Conservation (phyloP, 2,329 filamentous ascomycete species). For the Calonectria henricotiae region DNA sequence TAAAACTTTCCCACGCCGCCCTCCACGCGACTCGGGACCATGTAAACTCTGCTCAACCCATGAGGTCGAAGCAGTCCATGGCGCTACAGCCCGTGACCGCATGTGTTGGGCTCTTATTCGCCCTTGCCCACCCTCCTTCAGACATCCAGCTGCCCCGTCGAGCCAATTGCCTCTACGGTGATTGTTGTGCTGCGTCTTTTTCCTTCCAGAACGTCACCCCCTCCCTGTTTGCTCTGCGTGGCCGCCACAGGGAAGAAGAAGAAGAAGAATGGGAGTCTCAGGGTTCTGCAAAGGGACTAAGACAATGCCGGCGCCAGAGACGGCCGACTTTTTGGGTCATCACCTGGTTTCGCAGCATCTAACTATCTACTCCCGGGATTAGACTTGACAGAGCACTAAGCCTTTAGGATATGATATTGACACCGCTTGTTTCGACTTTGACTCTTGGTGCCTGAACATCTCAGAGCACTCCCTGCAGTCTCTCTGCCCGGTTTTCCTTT, state of each 20-base stretch:
- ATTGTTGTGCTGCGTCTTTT: slow-evolving; percentile 40
- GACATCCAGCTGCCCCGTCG: slow-evolving; percentile 29
- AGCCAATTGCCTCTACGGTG: slow-evolving; percentile 42
- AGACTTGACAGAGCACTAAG: background rate
- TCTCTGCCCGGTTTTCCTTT: slow-evolving; percentile 24
- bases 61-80: slow-evolving; percentile 38
- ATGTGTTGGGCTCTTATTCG: slow-evolving; percentile 51
- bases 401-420: background rate
- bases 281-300: slow-evolving; percentile 5
- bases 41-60: slow-evolving; percentile 40
- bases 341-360: background rate
- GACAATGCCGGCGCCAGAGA: slow-evolving; percentile 14
- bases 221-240: slow-evolving; percentile 2
- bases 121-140: slow-evolving; percentile 37
- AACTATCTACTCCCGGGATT: no score
- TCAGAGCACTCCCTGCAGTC: slow-evolving; percentile 19
- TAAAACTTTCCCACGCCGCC: slow-evolving; percentile 28
- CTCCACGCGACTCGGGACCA: slow-evolving; percentile 40
- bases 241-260: slow-evolving; percentile 18
- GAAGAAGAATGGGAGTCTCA: slow-evolving; percentile 19
- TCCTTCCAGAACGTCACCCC: slow-evolving; percentile 38
- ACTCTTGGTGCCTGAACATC: slow-evolving; percentile 41
- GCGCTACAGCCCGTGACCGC: slow-evolving; percentile 30
- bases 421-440: slow-evolving; percentile 1
- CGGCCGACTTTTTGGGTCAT: slow-evolving; percentile 2